Conservation (phyloP, 805 yeast species). For the Candida coleopterorum region DNA sequence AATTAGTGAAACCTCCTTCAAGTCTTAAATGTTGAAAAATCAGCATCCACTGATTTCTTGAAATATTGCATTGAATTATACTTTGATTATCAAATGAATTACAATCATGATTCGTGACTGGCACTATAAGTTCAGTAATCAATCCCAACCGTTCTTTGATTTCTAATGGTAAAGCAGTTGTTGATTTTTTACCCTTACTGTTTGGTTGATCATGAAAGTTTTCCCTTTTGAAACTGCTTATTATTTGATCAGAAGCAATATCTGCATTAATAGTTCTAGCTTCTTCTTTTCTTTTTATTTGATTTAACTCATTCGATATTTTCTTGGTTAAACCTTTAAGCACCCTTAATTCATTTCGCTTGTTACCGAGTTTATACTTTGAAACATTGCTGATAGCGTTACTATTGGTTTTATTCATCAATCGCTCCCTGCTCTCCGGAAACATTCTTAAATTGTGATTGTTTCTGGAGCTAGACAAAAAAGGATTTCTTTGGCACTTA, state of each 20-base stretch:
- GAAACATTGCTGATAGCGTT: no score
- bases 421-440: no score
- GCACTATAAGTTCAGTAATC: conserved; percentile 20
- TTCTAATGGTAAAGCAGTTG: conserved; percentile 30
- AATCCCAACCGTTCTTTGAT: conserved; percentile 36
- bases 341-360: neutral
- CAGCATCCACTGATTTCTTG: conserved; percentile 43
- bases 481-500: no score
- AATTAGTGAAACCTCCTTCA: conserved; percentile 31
- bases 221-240: neutral
- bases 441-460: no score
- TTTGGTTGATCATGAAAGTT: neutral
- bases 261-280: neutral
- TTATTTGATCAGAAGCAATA: conserved; percentile 4
- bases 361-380: no score
- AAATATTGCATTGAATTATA: neutral
- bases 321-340: neutral
- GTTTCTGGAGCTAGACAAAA: no score
- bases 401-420: no score
- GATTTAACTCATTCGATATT: neutral
- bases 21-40: conserved; percentile 35
- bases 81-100: neutral
- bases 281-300: neutral
- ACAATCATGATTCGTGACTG: neutral
- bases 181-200: no score